A percentile compares a stretch with the other conserved stretches of the same genome.
phyloP scores from a whole-genome alignment of 805 yeast species.

The Candida tammaniensis region DNA sequence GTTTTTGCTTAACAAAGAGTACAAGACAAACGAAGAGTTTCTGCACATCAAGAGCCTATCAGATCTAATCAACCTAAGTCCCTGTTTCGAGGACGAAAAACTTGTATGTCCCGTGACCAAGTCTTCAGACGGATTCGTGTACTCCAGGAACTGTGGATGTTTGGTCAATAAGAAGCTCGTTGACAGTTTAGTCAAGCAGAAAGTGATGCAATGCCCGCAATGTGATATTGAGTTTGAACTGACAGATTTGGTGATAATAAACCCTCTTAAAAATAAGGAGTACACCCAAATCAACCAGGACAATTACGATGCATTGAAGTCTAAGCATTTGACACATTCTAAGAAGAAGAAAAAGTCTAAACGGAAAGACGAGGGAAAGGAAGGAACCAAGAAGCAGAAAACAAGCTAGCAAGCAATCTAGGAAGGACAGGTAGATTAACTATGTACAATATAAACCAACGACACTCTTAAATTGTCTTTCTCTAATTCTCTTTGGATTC shows the following conservation, averaged over 20 bases:
- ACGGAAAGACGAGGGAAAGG: conserved; percentile 1
- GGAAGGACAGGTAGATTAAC: conserved; percentile 4
- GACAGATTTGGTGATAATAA: conserved; percentile 31
- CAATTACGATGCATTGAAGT: conserved; percentile 12
- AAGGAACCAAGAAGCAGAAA: conserved; percentile 1
- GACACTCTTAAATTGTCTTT: conserved; percentile 2
- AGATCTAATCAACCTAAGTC: conserved; percentile 24
- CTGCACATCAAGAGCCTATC: conserved; percentile 22
- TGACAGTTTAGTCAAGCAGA: conserved; percentile 14
- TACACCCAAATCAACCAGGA: conserved; percentile 7
- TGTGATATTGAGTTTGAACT: conserved; percentile 24
- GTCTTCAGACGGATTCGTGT: conserved; percentile 20
- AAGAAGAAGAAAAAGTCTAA: conserved; percentile 16
- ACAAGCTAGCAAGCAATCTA: background rate
- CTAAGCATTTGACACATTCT: conserved; percentile 21
- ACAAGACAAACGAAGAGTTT: conserved; percentile 13
- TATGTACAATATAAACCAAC: conserved; percentile 5
- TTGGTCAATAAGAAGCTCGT: conserved; percentile 26
- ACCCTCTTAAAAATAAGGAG: conserved; percentile 18
- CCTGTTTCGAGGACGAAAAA: conserved; percentile 17
- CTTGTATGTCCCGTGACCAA: conserved; percentile 32
- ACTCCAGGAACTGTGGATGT: conserved; percentile 40
- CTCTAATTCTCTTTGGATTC: background rate
- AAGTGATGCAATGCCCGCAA: conserved; percentile 25
- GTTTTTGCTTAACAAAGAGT: conserved; percentile 42